These are phyloP conservation scores for Trichoderma lentiforme DNA, from an alignment of 2,329 filamentous ascomycete genomes.

Conservation along the genomic window DNA sequence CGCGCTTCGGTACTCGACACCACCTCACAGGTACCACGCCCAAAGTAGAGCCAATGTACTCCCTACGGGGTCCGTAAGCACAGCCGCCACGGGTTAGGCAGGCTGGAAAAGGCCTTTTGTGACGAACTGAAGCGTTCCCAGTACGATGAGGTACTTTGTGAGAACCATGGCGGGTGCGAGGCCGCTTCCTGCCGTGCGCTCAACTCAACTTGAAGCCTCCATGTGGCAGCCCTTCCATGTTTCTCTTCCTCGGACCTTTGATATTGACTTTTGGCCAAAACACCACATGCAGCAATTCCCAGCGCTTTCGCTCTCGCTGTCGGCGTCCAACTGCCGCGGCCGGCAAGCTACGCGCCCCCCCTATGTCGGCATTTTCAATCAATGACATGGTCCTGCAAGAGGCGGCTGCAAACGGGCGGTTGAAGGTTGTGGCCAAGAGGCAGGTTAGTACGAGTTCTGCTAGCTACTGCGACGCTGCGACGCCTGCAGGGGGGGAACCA, in stretches of 20 bases:
- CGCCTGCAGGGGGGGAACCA: constrained; percentile 10
- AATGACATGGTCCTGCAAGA: neutral
- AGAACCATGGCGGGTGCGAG: neutral
- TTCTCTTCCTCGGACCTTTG: neutral
- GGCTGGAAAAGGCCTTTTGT: neutral
- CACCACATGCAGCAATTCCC: neutral
- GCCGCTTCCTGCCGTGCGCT: neutral
- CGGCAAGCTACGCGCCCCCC: neutral
- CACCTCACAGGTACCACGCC: neutral
- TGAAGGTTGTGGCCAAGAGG: neutral
- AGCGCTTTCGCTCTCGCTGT: neutral
- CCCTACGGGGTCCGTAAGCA: neutral
- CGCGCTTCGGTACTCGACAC: neutral
- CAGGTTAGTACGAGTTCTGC: neutral
- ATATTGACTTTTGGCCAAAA: neutral
- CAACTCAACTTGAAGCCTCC: neutral
- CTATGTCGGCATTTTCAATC: neutral
- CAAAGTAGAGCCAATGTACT: neutral
- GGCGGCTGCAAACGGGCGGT: neutral
- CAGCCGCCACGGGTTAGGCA: neutral
- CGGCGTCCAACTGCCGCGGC: neutral
- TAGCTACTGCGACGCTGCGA: neutral
- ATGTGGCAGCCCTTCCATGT: neutral
- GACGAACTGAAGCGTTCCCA: neutral
- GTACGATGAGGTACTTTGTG: neutral